Base-by-base conservation (phyloP, 1,284 basidiomycete genomes). In the Ceratobasidium sp. region DNA sequence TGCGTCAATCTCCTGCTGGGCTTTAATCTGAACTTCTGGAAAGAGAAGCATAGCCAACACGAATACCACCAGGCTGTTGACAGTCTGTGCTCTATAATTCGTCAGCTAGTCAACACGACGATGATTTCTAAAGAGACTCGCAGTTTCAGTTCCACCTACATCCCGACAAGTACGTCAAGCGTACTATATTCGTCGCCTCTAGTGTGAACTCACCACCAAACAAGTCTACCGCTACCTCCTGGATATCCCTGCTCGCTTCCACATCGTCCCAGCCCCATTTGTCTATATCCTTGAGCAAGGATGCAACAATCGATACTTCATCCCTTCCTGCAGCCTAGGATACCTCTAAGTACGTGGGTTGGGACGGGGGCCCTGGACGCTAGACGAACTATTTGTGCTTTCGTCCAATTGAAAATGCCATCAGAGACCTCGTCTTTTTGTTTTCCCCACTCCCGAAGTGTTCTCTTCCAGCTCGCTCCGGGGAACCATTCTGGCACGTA, bases 1-100 rank as follows among this genome's bases (percentile, higher is more conserved):
- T 26, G 46, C 39, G 63, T 81, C 80, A 49, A 81, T 78, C 68
- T 81, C 80, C 28, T 77, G n/a, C 44, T 68, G 77, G 9, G 77
- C 79, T 49, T 77, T 79, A 33, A 26, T 44, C 42, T 79, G 80
- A 20, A 73, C 72, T 7, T 77, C 71, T 2, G 80, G 80, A 56
- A 76, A 77, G 60, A 77, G 20, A 20, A 75, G 26, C 55, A 72
- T 75, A 26, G 71, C 78, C 26, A 64, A 42, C 26, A 75, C 51
- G 28, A 79, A 75, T 28, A 46, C 56, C 39, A 79, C 55, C 15
- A 79, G 69, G 2, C 46, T 64, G 40, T 76, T 66, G 18, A 64
- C 39, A 2, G 63, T 56, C 73, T 76, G n/a, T 40, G 33, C n/a
- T 33, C 40, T 70, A 15, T 40, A 1, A 56, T 39, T 70, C 39